Percentiles rank a stretch among this genome's conserved stretches.
Conservation (phyloP, 2,329 filamentous ascomycete species). For the Colletotrichum tropicicola region DNA sequence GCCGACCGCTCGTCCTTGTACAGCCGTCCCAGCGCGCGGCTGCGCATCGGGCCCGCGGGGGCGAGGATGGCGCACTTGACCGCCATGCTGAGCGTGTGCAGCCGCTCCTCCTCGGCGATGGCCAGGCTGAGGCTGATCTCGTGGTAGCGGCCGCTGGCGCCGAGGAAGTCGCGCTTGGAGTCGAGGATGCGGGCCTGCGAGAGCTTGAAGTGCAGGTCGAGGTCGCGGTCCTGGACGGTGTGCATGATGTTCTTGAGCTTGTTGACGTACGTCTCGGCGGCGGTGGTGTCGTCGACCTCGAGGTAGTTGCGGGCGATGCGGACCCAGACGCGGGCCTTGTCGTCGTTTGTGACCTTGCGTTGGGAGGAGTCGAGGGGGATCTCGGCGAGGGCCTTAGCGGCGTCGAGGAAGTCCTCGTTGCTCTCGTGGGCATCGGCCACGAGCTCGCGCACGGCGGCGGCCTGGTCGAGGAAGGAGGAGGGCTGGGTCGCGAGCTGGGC, state of each 20-base stretch:
- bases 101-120: conserved; percentile 86
- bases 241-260: conserved; percentile 94
- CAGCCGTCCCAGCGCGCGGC: conserved; percentile 80
- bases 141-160: conserved; percentile 89
- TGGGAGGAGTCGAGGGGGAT: conserved; percentile 92
- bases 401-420: conserved; percentile 81
- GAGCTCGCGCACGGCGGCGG: conserved; percentile 79
- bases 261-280: conserved; percentile 88
- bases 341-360: conserved; percentile 81
- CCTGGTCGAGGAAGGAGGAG: conserved; percentile 83
- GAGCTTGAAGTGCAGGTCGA: conserved; percentile 87
- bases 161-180: conserved; percentile 87
- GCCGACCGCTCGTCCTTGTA: conserved; percentile 92
- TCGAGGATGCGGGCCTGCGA: conserved; percentile 94
- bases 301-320: conserved; percentile 94
- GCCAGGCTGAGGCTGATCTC: conserved; percentile 80
- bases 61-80: conserved; percentile 93
- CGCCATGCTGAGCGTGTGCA: conserved; percentile 85
- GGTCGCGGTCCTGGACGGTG: conserved; percentile 76
- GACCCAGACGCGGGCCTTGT: conserved; percentile 88
- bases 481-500: conserved; percentile 66
- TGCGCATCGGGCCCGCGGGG: conserved; percentile 86
- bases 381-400: conserved; percentile 80
- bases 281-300: conserved; percentile 89
- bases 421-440: conserved; percentile 85